Base-by-base conservation (phyloP, 306 rosid genomes). In the Vigna trinervia region DNA sequence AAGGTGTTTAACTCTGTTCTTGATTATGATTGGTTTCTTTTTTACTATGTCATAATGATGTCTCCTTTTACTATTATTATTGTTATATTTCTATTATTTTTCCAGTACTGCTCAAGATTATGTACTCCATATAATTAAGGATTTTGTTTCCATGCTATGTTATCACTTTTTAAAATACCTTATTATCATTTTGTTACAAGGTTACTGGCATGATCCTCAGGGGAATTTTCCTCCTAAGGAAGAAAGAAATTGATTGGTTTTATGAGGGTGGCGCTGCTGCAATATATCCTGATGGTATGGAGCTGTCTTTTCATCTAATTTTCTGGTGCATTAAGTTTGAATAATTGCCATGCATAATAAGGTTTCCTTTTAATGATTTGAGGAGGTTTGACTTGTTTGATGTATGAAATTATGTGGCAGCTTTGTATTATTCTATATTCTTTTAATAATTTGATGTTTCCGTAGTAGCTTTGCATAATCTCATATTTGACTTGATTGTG, bases 201-300 rank as follows among this genome's bases (percentile, higher is more conserved):
- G 97, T 95, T 79, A 90, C 97, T 75, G 96, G 96, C 78, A 73
- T 95, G 78, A 81, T 90, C 74, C 96, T 95, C 32, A 82, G 97
- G 80, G 98, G 98, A 41, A 90, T 95, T 56, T 95, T 95, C 80
- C 96, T 95, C 39, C 53, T 92, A 87, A 88, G 97, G 84, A 92
- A 88, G 89, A 95, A 92, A 84, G 97, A 95, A 88, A 82, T 95
- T 79, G 93, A 95, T 81, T 95, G 98, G 98, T 95, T 95, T 90
- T 92, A 95, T n/a, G 96, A 92, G 87, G 97, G 98, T 75, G 98
- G 97, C 77, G 97, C 97, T 81, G 91, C 96, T 80, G 91, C 96
- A 53, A 87, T 92, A 89, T 95, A 78, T 80, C 98, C 97, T 47
- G 97, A 95, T 68, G 98, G 98, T 92, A 87, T 70, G 59, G 20